Percentiles rank a stretch among this genome's conserved stretches.
Evolutionary conservation across 495 filamentous ascomycete genomes (phyloP).

Genomic region (Emericellopsis terricola): DNA sequence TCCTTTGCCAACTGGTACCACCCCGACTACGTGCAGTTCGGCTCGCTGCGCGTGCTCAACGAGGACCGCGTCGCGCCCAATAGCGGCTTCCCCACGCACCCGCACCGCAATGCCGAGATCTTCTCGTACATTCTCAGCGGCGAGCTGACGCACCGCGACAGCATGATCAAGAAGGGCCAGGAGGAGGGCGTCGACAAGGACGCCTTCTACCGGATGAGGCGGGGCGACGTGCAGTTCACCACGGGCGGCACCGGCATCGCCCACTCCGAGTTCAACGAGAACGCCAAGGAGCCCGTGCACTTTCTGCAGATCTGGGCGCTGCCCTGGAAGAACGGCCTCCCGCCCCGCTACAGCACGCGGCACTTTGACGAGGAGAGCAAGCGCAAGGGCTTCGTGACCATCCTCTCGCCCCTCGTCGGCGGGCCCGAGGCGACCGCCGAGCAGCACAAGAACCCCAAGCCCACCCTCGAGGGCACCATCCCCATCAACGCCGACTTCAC

Average conservation of each 20-base stretch:
- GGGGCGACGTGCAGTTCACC: slow-evolving; percentile 72
- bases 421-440: slow-evolving; percentile 37
- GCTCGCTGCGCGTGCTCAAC: slow-evolving; percentile 60
- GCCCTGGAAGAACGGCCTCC: slow-evolving; percentile 49
- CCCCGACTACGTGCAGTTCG: slow-evolving; percentile 42
- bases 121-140: slow-evolving; percentile 67
- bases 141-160: slow-evolving; percentile 67
- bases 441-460: slow-evolving; percentile 38
- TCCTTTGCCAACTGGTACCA: slow-evolving; percentile 59
- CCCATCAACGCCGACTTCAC: slow-evolving; percentile 66
- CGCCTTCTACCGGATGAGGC: slow-evolving; percentile 50
- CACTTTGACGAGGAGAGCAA: slow-evolving; percentile 52
- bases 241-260: slow-evolving; percentile 62
- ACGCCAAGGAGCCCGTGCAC: slow-evolving; percentile 43
- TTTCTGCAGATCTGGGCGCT: slow-evolving; percentile 73
- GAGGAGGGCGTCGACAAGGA: slow-evolving; percentile 32
- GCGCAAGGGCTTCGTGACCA: slow-evolving; percentile 43
- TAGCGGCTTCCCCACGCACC: slow-evolving; percentile 63
- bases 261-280: slow-evolving; percentile 60
- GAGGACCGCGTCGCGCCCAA: slow-evolving; percentile 57
- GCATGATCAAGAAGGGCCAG: slow-evolving; percentile 41
- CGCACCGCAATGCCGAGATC: slow-evolving; percentile 68
- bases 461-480: slow-evolving; percentile 41
- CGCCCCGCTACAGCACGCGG: slow-evolving; percentile 50
- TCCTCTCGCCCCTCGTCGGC: slow-evolving; percentile 52